Base-by-base conservation (phyloP, 2,329 filamentous ascomycete species). In the Colletotrichum horii region DNA sequence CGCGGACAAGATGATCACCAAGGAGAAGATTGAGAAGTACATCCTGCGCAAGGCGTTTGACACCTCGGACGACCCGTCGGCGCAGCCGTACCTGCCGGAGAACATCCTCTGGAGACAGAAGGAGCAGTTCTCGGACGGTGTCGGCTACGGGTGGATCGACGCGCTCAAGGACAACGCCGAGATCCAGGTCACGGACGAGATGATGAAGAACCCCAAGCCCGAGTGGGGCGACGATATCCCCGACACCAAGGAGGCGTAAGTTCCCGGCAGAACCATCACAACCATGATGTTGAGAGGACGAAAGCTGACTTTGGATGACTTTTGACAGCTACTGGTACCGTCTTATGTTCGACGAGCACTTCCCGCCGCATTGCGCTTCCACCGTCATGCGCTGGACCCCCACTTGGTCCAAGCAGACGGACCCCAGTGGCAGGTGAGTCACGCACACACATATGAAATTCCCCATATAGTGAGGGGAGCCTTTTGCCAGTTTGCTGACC, bases 61-160 rank as follows among this genome's bases (percentile, higher is more conserved):
- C 87, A 98, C 96, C 34, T 92, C 91, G 64, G 95, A 96, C 82
- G 94, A 98, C 86, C 95, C 96, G 19, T 93, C 90, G 64, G 91
- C 90, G 65, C 87, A 94, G 84, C 93, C 97, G 12, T 99, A 98
- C 88, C 92, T 99, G n/a, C 97, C 97, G 9, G 93, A 98, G 22
- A 93, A 96, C 84, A 99, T 99, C 80, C 93, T 99, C 72, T 99
- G 95, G 94, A 92, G 97, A 83, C 97, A 99, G 87, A 99, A 99
- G 92, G 97, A 99, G 89, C 97, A 99, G 88, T 99, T 99, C 89
- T 97, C 94, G 75, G 97, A 99, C 82, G 97, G 97, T 84, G 97
- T 99, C 74, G 97, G 97, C 74, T 99, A 99, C 88, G 96, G 97
- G 78, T 99, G 97, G 97, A 99, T 99, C 83, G 97, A 99, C 83